Base-by-base conservation (phyloP, 108 stramenopile species). In the Fragilariopsis cylindrus region DNA sequence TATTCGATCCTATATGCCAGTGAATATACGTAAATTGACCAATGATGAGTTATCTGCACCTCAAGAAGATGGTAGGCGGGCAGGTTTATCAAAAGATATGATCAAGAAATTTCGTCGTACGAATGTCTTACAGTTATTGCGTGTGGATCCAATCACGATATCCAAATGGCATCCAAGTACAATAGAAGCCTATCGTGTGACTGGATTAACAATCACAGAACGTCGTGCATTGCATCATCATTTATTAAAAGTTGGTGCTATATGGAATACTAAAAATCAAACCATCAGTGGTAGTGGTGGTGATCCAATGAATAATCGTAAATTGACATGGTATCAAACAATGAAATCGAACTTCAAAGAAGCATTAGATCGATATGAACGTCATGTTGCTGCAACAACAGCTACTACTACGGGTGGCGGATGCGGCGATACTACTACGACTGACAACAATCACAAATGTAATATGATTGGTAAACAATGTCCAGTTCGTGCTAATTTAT, bases 381-480 rank as follows among this genome's bases (percentile, higher is more conserved):
- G 50, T 12, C 73, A 74, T 54, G 49, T 74, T 13, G 41, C 67
- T 13, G 41, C 67, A 71, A 5, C 42, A 72, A 54, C 73, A 66
- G 7, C 72, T 71, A 39, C 46, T 70, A 13, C 76, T 19, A 19
- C 19, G 0, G 80, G 42, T 1, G 44, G n/a, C n/a, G 70, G 74
- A 3, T 50, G 30, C 9, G 73, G 62, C 57, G 46, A 57, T 16
- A 69, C 57, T 4, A 4, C 15, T 9, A 19, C 60, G 39, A 15
- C 48, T 7, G 48, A 62, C 74, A 3, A 9, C 0, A 3, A 12
- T 47, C 21, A 58, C 1, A 49, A 58, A 67, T 83, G 82, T 49
- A 60, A 60, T 5, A 21, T 75, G 53, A 42, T 83, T 11, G 82
- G 82, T 13, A 77, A 74, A 18, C 82, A 75, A 56, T 83, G 82